These are phyloP conservation scores for Hansenula sp. DNA, from an alignment of 1,139 yeast genomes.

Conservation along the genomic window DNA sequence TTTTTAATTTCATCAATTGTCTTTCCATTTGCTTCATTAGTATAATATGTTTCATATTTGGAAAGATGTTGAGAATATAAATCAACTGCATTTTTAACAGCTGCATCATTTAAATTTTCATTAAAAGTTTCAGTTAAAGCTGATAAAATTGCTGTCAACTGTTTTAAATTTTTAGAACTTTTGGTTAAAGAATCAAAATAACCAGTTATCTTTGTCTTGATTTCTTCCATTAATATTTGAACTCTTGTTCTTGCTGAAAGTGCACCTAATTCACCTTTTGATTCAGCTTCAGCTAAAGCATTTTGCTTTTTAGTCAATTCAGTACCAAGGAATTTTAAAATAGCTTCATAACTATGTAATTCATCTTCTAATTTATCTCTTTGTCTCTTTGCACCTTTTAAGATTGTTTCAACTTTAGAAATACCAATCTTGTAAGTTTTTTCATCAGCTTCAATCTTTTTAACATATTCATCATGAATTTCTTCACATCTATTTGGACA, in stretches of 20 bases:
- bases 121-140: conserved; percentile 26
- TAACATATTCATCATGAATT: conserved; percentile 33
- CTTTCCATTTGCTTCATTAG: not conserved
- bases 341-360: conserved; percentile 12
- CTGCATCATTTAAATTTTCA: conserved; percentile 30
- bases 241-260: conserved; percentile 13
- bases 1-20: conserved; percentile 15
- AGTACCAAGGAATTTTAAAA: conserved; percentile 11
- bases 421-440: conserved; percentile 14
- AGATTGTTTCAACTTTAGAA: conserved; percentile 22
- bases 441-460: conserved; percentile 24
- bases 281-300: conserved; percentile 7
- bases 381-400: conserved; percentile 22
- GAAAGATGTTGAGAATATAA: conserved; percentile 13
- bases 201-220: conserved; percentile 13
- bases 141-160: conserved; percentile 22
- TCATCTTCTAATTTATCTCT: conserved; percentile 22
- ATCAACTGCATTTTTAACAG: conserved; percentile 28
- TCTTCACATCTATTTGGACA: conserved; percentile 62
- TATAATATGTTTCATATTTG: conserved; percentile 1
- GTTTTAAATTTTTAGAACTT: conserved; percentile 20
- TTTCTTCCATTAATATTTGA: conserved; percentile 12
- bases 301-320: conserved; percentile 15
- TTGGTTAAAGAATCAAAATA: conserved; percentile 19
- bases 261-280: conserved; percentile 3